Conservation (phyloP, 169 alveolate species). For the Eimeria maxima region DNA sequence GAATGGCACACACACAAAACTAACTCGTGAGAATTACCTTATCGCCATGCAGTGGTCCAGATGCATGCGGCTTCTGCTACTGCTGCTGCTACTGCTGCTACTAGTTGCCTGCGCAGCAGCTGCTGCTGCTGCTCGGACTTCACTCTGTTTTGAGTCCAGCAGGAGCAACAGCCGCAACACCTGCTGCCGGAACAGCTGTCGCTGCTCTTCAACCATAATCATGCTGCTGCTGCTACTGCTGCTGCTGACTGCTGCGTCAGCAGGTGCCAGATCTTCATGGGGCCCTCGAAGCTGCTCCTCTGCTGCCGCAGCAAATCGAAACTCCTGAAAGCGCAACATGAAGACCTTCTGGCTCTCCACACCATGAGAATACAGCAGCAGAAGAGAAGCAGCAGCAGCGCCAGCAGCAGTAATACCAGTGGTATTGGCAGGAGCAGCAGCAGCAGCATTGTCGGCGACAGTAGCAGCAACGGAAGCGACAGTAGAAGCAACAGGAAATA, state of each 20-base stretch:
- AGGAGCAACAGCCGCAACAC: conserved; percentile 20
- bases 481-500: not conserved
- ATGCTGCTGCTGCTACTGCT: conserved; percentile 6
- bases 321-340: conserved; percentile 13
- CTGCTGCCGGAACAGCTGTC: conserved; percentile 50
- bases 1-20: not conserved
- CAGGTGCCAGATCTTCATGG: not conserved
- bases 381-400: not conserved
- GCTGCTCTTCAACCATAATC: conserved; percentile 10
- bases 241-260: conserved; percentile 26
- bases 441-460: not conserved
- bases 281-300: conserved; percentile 48
- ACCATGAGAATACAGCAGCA: not conserved
- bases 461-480: not conserved
- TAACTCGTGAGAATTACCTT: not conserved
- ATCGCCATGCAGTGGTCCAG: conserved; percentile 47
- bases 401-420: not conserved
- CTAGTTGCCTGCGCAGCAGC: not conserved
- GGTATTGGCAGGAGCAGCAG: not conserved
- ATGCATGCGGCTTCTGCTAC: conserved; percentile 48
- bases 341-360: not conserved
- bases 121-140: conserved; percentile 40
- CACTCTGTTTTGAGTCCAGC: conserved; percentile 54
- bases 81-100: conserved; percentile 66
- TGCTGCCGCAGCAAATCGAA: conserved; percentile 59